Percentiles rank a stretch among this genome's conserved stretches.
Conservation (phyloP, 208 protist genomes). For the Leishmania tarentolae region DNA sequence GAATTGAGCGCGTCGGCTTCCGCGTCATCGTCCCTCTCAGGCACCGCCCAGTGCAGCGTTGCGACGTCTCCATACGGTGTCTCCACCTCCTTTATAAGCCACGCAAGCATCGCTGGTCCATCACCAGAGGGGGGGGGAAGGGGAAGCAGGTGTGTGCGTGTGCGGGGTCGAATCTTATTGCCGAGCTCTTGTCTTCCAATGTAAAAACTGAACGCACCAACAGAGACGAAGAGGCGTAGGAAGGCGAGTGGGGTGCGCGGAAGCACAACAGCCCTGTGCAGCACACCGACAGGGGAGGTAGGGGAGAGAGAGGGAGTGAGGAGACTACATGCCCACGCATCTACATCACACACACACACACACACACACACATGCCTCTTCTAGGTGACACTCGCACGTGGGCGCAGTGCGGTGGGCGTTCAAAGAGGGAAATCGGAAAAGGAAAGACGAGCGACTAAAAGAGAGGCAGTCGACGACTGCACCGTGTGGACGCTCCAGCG, state of each 20-base stretch:
- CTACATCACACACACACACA: neutral
- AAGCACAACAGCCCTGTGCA: neutral
- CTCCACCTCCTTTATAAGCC: slow-evolving; percentile 67
- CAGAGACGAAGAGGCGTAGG: neutral
- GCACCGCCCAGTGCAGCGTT: slow-evolving; percentile 86
- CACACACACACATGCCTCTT: neutral
- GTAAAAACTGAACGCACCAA: neutral
- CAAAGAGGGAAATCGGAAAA: neutral
- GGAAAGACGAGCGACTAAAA: neutral
- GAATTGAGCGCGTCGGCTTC: slow-evolving; percentile 16
- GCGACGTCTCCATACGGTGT: slow-evolving; percentile 75
- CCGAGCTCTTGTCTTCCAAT: neutral
- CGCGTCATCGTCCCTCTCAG: slow-evolving; percentile 15
- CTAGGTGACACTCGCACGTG: neutral
- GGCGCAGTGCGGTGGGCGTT: neutral
- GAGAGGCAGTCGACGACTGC: neutral
- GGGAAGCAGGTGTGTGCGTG: neutral
- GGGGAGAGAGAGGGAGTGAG: neutral
- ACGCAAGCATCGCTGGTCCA: slow-evolving; percentile 54
- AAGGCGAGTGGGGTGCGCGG: neutral
- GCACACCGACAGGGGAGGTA: neutral
- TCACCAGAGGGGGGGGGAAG: neutral
- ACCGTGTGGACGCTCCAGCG: neutral
- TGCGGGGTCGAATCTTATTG: neutral
- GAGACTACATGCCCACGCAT: neutral